Base-by-base conservation (phyloP, 2,329 filamentous ascomycete species). In the Cladosporium sp. region DNA sequence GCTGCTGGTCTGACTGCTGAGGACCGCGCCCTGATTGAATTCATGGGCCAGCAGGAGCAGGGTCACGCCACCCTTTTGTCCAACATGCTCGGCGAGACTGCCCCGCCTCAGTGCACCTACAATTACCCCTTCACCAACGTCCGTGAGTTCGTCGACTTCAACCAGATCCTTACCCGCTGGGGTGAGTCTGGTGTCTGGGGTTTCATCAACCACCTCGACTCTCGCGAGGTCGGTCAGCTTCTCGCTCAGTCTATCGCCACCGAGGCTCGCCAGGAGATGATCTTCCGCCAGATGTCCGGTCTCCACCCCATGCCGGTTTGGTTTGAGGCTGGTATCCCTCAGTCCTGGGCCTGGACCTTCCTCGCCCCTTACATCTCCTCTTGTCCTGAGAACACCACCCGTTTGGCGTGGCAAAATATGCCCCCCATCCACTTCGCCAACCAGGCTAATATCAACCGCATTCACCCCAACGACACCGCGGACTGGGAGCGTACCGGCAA, bases 331-430 rank as follows among this genome's bases (percentile, higher is more conserved):
- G 87, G 87, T 34, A 83, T 92, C 19, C 88, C 88, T 0, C 89
- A 95, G 67, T 88, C 84, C 0, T 95, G 88, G 88, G 81, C 84
- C 0, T 95, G 89, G 89, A 86, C 88, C 0, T 76, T 89, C 18
- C 75, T 93, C 4, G 88, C 89, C 0, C 89, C 88, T 0, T 90
- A 90, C 68, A 91, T 95, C 67, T 83, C 80, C 30, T 84, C 78
- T 4, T 95, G 89, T 67, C 88, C 89, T 0, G 71, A 70, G 38
- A 82, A 85, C 65, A 83, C 85, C 58, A 92, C 87, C 1, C 82
- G 87, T 6, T 74, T 95, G 24, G 78, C 83, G 20, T 95, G 89
- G 88, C 86, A 92, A 66, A 95, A 95, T 73, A 91, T 88, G 71
- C 89, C 88, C 0, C 77, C 80, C 0, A 71, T 93, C 13, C 74